Evolutionary conservation across 2,329 filamentous ascomycete species (phyloP).

Genomic region (Botrytis tulipae): DNA sequence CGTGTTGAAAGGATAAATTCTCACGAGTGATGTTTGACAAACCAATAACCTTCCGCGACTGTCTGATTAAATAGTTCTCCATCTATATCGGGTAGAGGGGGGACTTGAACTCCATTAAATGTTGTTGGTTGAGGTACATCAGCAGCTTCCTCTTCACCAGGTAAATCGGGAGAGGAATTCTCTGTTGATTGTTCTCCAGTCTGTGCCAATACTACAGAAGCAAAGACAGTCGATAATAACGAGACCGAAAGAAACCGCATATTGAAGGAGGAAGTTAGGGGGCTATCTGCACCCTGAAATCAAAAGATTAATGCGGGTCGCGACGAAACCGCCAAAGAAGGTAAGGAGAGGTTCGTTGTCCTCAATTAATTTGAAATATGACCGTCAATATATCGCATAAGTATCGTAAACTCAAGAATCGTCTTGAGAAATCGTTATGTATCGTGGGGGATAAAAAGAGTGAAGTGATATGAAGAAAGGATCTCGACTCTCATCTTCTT

Average conservation of each 20-base stretch:
- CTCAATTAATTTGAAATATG: neutral
- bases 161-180: slow-evolving; percentile 19
- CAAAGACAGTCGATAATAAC: slow-evolving; percentile 32
- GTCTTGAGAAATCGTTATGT: neutral
- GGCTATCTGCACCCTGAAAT: slow-evolving; percentile 29
- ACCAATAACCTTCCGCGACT: slow-evolving; percentile 38
- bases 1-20: slow-evolving; percentile 4
- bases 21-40: slow-evolving; percentile 40
- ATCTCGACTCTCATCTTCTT: slow-evolving; percentile 12
- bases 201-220: slow-evolving; percentile 28
- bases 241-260: slow-evolving; percentile 37
- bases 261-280: slow-evolving; percentile 24
- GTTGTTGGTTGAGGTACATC: slow-evolving; percentile 40
- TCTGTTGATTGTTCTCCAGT: slow-evolving; percentile 24
- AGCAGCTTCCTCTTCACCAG: slow-evolving; percentile 32
- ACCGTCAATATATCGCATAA: neutral
- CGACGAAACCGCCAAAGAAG: slow-evolving; percentile 31
- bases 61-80: slow-evolving; percentile 44
- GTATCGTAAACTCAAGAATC: neutral
- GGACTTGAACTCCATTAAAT: slow-evolving; percentile 53
- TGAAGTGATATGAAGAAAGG: slow-evolving; percentile 17
- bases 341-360: neutral
- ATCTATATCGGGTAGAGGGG: slow-evolving; percentile 48
- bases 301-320: slow-evolving; percentile 20
- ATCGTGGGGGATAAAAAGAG: slow-evolving; percentile 4